phyloP scores from a whole-genome alignment of 192 early-diverging fungal genomes.

The Bifiguratus adelaidae region DNA sequence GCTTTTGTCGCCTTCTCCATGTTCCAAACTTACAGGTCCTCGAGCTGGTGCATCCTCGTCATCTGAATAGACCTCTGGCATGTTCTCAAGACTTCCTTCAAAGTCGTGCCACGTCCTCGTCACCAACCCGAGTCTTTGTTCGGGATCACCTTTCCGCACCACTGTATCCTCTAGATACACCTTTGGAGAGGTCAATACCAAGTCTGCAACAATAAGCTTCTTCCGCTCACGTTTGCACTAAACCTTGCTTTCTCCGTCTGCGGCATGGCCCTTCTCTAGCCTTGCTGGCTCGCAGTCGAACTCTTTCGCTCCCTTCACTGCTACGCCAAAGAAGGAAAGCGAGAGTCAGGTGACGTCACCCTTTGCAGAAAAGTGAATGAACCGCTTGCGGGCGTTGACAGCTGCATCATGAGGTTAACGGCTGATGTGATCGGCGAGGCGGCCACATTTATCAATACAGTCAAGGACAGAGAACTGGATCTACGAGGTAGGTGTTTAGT shows the following conservation, averaged over 20 bases:
- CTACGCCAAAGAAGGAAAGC: too few relatives aligned
- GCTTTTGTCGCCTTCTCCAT: neutral
- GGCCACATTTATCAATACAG: slow-evolving; percentile 68
- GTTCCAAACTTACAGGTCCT: neutral
- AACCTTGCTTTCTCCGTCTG: too few relatives aligned
- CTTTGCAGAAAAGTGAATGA: too few relatives aligned
- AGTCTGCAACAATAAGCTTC: too few relatives aligned
- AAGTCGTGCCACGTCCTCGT: slow-evolving; percentile 30
- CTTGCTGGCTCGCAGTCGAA: too few relatives aligned
- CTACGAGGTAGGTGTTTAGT: slow-evolving; percentile 54
- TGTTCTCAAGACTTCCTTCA: neutral
- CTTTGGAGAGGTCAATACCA: too few relatives aligned
- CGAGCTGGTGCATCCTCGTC: neutral
- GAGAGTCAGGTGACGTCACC: too few relatives aligned
- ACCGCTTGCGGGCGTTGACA: too few relatives aligned
- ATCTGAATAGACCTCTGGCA: neutral
- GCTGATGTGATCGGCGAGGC: slow-evolving; percentile 58
- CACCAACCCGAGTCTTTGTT: slow-evolving; percentile 17
- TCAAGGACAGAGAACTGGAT: slow-evolving; percentile 86
- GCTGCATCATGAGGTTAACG: slow-evolving; percentile 68
- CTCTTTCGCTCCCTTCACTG: too few relatives aligned
- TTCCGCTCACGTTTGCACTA: too few relatives aligned
- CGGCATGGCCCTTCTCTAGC: too few relatives aligned
- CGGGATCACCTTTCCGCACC: slow-evolving; percentile 12
- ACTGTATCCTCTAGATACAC: slow-evolving; percentile 28